Evolutionary conservation across 2,329 filamentous ascomycete genomes (phyloP), one percentile per base, ranked within the genome.

Genomic region (Chaetoscypha palmicola): DNA sequence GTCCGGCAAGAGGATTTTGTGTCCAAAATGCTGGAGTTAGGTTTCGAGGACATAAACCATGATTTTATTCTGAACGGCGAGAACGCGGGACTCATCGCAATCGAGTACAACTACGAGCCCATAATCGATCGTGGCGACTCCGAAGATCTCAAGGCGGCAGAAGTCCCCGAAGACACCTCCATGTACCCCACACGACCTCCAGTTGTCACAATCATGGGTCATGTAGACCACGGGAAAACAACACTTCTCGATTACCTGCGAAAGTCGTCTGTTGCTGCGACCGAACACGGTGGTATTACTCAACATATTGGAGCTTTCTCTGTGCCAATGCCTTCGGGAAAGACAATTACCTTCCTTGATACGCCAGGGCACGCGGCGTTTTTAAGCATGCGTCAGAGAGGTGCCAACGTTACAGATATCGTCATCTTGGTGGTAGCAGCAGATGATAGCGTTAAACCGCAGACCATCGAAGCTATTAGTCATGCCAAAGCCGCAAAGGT

Each of bases 221-320:
- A 98, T 53, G 92, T 98, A 56, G 94, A 98, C 62, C 92, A 98
- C 63, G 92, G 92, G 42, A 98, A 98, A 69, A 98, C 92, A 1
- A 98, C 94, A 0, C 81, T 98, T 32, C 72, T 98, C 8, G 92
- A 98, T 62, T 97, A 83, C 67, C 71, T 98, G 34, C 85, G 92
- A 28, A 94, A 95, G 57, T 92, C 90, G 1, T 96, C 89, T 5
- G 80, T 98, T 33, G 94, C 83, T 32, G 88, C 88, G 4, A 80
- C 84, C 42, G 92, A 98, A 63, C 90, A 96, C 61, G 92, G 92
- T 50, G 92, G 92, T 26, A 98, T 98, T 61, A 98, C 92, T 0
- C 92, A 98, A 64, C 92, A 98, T 60, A 98, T 98, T 53, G 94
- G 92, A 64, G 92, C 92, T 12, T 98, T 98, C 68, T 89, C 89